Evolutionary conservation across 805 yeast species (phyloP).

Genomic region (Monosporozyma aquatica): DNA sequence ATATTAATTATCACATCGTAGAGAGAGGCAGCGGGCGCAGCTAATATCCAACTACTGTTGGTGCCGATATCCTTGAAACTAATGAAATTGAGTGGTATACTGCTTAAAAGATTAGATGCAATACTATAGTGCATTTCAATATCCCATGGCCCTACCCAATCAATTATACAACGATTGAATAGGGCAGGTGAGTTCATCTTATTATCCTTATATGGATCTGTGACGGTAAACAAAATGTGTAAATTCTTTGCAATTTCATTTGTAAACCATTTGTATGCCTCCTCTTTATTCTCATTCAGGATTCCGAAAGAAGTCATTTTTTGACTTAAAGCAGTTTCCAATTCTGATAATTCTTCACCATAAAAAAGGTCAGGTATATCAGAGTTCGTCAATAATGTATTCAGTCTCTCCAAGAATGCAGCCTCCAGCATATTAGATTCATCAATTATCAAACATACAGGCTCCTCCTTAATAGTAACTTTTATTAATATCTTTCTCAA

Average conservation of each 20-base stretch:
- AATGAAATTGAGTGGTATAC: conserved; percentile 46
- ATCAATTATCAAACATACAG: conserved; percentile 64
- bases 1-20: conserved; percentile 41
- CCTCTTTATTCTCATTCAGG: conserved; percentile 57
- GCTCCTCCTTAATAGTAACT: conserved; percentile 48
- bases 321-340: conserved; percentile 43
- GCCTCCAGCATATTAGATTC: conserved; percentile 72
- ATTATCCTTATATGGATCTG: conserved; percentile 43
- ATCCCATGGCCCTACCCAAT: conserved; percentile 87
- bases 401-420: conserved; percentile 82
- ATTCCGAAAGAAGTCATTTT: conserved; percentile 53
- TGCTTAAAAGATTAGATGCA: conserved; percentile 34
- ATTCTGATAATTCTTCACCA: conserved; percentile 51
- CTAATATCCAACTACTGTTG: conserved; percentile 9
- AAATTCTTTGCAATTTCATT: conserved; percentile 57
- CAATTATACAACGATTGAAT: conserved; percentile 78
- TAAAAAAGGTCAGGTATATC: conserved; percentile 86
- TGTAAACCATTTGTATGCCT: conserved; percentile 67
- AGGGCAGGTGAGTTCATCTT: conserved; percentile 67
- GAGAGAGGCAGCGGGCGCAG: conserved; percentile 16
- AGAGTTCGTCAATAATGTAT: conserved; percentile 84
- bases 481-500: conserved; percentile 45
- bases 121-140: conserved; percentile 40
- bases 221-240: conserved; percentile 75
- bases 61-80: conserved; percentile 32